Evolutionary conservation across 1,284 basidiomycete genomes (phyloP).

Genomic region (Ceratobasidium sp.): DNA sequence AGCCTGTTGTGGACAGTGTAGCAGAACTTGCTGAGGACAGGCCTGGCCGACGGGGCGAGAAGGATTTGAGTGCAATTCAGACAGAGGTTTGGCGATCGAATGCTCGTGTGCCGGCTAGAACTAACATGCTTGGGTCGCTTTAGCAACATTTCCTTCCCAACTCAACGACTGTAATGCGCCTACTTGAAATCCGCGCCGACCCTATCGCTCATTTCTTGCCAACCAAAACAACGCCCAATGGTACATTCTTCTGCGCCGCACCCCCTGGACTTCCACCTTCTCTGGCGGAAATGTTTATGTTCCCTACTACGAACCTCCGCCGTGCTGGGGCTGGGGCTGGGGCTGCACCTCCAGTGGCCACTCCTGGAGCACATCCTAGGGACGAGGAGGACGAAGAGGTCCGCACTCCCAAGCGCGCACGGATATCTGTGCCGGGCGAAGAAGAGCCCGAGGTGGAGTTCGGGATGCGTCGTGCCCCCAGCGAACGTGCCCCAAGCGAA

Average conservation of each 20-base stretch:
- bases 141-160: conserved; percentile 82
- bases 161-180: conserved; percentile 80
- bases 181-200: conserved; percentile 86
- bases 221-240: conserved; percentile 73
- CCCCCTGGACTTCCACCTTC: conserved; percentile 85
- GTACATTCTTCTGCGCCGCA: conserved; percentile 77
- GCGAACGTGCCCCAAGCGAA: conserved; percentile 61
- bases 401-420: conserved; percentile 70
- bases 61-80: conserved; percentile 79
- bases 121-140: not conserved
- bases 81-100: conserved; percentile 59
- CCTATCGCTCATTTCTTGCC: conserved; percentile 88
- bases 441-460: conserved; percentile 71
- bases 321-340: conserved; percentile 48
- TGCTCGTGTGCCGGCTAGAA: not conserved
- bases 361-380: conserved; percentile 59
- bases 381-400: conserved; percentile 30
- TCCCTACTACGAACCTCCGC: conserved; percentile 67
- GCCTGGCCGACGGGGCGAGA: conserved; percentile 65
- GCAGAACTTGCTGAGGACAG: conserved; percentile 83
- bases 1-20: conserved; percentile 68
- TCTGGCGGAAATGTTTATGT: conserved; percentile 83
- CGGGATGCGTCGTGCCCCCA: conserved; percentile 63
- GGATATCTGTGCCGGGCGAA: conserved; percentile 63
- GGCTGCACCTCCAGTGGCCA: conserved; percentile 49